Evolutionary conservation across 2,329 filamentous ascomycete species (phyloP).

Genomic region (Neonectria coccinea): DNA sequence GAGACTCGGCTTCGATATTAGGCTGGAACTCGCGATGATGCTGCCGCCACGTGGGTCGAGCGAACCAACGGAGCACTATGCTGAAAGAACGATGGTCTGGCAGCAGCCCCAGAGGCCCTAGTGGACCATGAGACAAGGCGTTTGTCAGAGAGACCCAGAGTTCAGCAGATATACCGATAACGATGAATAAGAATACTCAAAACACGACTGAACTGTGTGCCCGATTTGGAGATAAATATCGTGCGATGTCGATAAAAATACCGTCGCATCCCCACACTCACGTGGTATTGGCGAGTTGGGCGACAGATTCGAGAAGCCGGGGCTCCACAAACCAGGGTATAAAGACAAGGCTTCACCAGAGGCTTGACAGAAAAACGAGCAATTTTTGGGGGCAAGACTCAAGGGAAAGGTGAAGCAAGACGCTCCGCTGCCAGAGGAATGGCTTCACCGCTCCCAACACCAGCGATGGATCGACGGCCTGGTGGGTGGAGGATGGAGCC

Average conservation of each 20-base stretch:
- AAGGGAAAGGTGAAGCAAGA: background rate
- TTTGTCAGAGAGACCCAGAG: background rate
- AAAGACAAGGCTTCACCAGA: constrained; percentile 8
- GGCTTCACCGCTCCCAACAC: constrained; percentile 23
- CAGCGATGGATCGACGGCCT: constrained; percentile 5
- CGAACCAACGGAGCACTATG: constrained; percentile 50
- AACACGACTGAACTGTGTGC: constrained; percentile 9
- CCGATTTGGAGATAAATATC: constrained; percentile 22
- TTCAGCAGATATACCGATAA: constrained; percentile 11
- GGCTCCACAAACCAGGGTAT: constrained; percentile 30
- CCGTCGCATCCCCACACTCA: constrained; percentile 40
- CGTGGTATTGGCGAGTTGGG: constrained; percentile 35
- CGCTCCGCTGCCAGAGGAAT: constrained; percentile 4
- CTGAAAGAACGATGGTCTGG: constrained; percentile 52
- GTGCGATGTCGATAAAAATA: constrained; percentile 28
- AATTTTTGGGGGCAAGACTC: constrained; percentile 8
- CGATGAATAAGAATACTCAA: constrained; percentile 24
- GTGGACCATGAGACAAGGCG: constrained; percentile 17
- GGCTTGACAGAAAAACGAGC: background rate
- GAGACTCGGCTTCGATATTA: constrained; percentile 51
- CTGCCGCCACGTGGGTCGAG: constrained; percentile 48
- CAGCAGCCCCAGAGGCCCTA: constrained; percentile 24
- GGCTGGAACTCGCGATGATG: constrained; percentile 50
- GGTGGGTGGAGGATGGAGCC: constrained; percentile 13
- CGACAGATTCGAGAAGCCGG: constrained; percentile 25